These are phyloP conservation scores for Malus asiatica DNA, from an alignment of 306 rosid species.

Conservation along the genomic window DNA sequence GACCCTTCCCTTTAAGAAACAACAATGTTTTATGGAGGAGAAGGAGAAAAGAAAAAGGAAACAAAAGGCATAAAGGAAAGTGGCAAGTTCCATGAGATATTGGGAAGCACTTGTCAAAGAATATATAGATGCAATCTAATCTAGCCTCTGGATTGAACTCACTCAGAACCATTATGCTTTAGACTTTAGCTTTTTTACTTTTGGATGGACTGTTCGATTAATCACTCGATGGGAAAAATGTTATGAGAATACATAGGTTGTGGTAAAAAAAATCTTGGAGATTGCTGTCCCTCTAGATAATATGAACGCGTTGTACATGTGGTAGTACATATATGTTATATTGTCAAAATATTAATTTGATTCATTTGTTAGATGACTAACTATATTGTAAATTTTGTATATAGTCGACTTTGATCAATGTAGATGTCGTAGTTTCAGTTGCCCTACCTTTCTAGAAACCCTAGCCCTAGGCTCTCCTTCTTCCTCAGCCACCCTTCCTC, in stretches of 20 bases:
- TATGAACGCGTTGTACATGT: too few species aligned
- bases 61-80: background rate
- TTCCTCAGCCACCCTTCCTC: too few species aligned
- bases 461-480: too few species aligned
- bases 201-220: background rate
- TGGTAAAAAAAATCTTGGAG: background rate
- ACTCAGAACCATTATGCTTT: constrained; percentile 8
- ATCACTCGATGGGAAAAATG: background rate
- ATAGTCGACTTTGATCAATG: too few species aligned
- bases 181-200: background rate
- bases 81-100: constrained; percentile 1
- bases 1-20: constrained; percentile 42
- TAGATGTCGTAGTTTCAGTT: too few species aligned
- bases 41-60: background rate
- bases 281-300: background rate
- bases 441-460: too few species aligned
- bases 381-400: too few species aligned
- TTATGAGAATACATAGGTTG: background rate
- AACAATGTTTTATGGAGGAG: constrained; percentile 17
- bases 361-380: too few species aligned
- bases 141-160: background rate
- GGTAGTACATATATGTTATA: too few species aligned
- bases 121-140: background rate
- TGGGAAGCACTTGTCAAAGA: background rate
- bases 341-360: too few species aligned